Conservation (phyloP, 2,329 filamentous ascomycete genomes). For the Fusarium anthophilum region DNA sequence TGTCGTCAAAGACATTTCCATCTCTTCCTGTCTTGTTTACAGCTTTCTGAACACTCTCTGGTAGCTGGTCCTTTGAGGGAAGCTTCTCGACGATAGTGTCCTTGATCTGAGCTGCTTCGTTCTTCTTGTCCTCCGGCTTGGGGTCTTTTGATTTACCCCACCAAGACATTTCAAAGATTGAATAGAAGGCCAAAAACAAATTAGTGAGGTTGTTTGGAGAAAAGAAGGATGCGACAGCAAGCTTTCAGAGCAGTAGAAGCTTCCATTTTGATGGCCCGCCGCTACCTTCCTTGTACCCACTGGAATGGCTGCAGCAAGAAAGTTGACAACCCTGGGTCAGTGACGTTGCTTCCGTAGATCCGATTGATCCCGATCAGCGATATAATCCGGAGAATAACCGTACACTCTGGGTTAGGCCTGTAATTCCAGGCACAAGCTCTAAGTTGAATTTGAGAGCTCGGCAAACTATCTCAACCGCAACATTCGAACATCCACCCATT, state of each 20-base stretch:
- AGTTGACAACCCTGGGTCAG: neutral
- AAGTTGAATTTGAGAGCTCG: constrained; percentile 41
- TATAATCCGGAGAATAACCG: constrained; percentile 45
- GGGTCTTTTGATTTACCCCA: constrained; percentile 53
- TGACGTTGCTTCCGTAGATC: constrained; percentile 40
- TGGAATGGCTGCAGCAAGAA: neutral
- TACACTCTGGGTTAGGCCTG: constrained; percentile 39
- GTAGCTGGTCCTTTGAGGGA: constrained; percentile 61
- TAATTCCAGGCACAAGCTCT: constrained; percentile 46
- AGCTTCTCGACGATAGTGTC: constrained; percentile 58
- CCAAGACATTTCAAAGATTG: constrained; percentile 49
- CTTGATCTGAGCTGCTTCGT: constrained; percentile 33
- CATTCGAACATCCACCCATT: constrained; percentile 44
- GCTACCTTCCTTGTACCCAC: constrained; percentile 19
- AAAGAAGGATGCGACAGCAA: neutral
- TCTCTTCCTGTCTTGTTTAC: constrained; percentile 68
- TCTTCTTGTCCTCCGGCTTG: constrained; percentile 45
- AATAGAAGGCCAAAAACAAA: neutral
- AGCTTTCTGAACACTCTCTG: constrained; percentile 64
- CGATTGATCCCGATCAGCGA: constrained; percentile 37
- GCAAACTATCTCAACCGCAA: constrained; percentile 43
- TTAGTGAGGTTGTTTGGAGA: constrained; percentile 1
- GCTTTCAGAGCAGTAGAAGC: constrained; percentile 12
- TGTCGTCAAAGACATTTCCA: constrained; percentile 78
- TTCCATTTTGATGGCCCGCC: constrained; percentile 32